Base-by-base conservation (phyloP, 176 grass and related monocot genomes). In the Oryza glumipatula region DNA sequence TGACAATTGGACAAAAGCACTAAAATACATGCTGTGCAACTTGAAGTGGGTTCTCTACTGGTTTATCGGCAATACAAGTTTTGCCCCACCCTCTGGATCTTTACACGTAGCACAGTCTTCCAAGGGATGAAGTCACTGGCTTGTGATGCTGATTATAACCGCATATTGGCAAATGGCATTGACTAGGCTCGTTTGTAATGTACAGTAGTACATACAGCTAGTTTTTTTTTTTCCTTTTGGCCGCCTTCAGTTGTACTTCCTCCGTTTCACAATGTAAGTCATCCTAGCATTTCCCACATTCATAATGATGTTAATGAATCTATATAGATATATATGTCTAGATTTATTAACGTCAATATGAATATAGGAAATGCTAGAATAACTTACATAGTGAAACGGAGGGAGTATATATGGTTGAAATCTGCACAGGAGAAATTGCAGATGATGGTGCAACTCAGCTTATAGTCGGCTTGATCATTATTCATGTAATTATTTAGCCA, bases 11-110 rank as follows among this genome's bases (percentile, higher is more conserved):
- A 99, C 97, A 6, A 96, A 94, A 80, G 90, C 97, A 16, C 82
- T 99, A 35, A 99, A 96, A 49, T 99, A 96, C 84, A 99, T 91
- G 81, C 56, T 99, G 16, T 96, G 94, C 92, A 91, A 99, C 83
- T 82, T 99, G 86, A 99, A 96, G 86, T 99, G 94, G 92, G 94
- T 99, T 28, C 89, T 96, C 72, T 96, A 92, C 71, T 99, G 97
- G 94, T 99, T 99, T 82, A 91, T 96, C 0, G 90, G 92, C 32
- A 99, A 96, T 69, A 94, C 94, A 21, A 92, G 86, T 83, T 99
- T 96, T 16, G 94, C 92, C 10, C 86, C 88, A 6, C 86, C 73
- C 7, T 87, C 90, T 6, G 41, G 69, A 23, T 83, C 84, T 51
- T 47, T 83, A 21, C 56, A 83, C 17, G 23, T 56, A 46, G 72